Conservation (phyloP, 345 rosid genomes). For the Combretum micranthum region DNA sequence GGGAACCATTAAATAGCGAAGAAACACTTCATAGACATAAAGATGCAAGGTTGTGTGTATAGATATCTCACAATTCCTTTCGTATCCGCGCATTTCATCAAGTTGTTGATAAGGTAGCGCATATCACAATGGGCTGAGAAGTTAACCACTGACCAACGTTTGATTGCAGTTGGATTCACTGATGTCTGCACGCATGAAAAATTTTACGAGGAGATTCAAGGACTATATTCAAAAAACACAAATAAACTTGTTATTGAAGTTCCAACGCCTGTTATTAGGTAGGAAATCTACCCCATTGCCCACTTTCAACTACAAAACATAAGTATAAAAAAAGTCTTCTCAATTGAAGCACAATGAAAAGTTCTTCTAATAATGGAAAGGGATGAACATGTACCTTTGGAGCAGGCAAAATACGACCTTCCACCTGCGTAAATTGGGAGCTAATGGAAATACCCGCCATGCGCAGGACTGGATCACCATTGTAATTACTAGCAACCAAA, state of each 20-base stretch:
- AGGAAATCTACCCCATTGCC: constrained; percentile 75
- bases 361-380: neutral
- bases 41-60: neutral
- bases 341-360: neutral
- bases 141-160: constrained; percentile 76
- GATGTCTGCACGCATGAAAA: constrained; percentile 40
- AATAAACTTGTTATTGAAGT: constrained; percentile 68
- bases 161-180: constrained; percentile 59
- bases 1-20: too few relatives aligned
- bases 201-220: neutral
- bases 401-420: constrained; percentile 33
- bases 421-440: constrained; percentile 30
- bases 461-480: constrained; percentile 29
- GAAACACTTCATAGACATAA: neutral
- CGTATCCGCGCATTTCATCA: constrained; percentile 54
- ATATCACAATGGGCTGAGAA: constrained; percentile 78
- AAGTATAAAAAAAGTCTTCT: neutral
- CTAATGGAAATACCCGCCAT: constrained; percentile 31
- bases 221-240: neutral
- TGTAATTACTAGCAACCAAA: constrained; percentile 26
- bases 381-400: constrained; percentile 22
- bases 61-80: constrained; percentile 73
- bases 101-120: constrained; percentile 35
- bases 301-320: constrained; percentile 50
- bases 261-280: constrained; percentile 87